Conservation (phyloP, 768 basidiomycete genomes). For the Suillus alpinus region DNA sequence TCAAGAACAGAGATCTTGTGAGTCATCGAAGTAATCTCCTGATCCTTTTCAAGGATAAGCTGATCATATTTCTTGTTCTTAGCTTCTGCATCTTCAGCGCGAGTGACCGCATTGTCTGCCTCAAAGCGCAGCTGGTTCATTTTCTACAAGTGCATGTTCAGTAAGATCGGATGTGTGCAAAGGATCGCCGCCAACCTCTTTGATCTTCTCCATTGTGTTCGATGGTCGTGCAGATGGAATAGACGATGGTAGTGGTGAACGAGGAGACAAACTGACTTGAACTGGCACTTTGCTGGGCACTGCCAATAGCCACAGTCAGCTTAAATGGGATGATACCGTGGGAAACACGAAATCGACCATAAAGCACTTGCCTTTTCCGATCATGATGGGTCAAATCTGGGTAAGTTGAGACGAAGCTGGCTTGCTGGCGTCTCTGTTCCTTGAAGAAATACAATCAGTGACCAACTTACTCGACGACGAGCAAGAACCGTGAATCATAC, state of each 20-base stretch:
- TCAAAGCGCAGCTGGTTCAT: constrained; percentile 75
- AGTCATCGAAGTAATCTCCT: constrained; percentile 77
- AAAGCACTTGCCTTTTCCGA: constrained; percentile 31
- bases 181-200: constrained; percentile 31
- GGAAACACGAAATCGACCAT: constrained; percentile 20
- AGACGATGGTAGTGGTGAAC: constrained; percentile 6
- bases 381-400: constrained; percentile 21
- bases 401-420: background rate
- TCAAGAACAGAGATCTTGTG: constrained; percentile 70
- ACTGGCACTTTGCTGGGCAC: constrained; percentile 13
- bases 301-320: constrained; percentile 10
- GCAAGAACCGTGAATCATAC: background rate
- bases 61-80: constrained; percentile 81
- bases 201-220: constrained; percentile 46
- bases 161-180: background rate
- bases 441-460: constrained; percentile 5
- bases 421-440: background rate
- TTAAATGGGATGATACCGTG: constrained; percentile 32
- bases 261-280: constrained; percentile 11
- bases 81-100: constrained; percentile 85
- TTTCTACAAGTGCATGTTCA: constrained; percentile 48
- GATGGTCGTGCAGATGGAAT: constrained; percentile 8
- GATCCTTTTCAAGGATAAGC: constrained; percentile 73
- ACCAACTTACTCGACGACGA: constrained; percentile 2
- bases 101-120: constrained; percentile 74